Base-by-base conservation (phyloP, 2,329 filamentous ascomycete species). In the Madurella mycetomatis region DNA sequence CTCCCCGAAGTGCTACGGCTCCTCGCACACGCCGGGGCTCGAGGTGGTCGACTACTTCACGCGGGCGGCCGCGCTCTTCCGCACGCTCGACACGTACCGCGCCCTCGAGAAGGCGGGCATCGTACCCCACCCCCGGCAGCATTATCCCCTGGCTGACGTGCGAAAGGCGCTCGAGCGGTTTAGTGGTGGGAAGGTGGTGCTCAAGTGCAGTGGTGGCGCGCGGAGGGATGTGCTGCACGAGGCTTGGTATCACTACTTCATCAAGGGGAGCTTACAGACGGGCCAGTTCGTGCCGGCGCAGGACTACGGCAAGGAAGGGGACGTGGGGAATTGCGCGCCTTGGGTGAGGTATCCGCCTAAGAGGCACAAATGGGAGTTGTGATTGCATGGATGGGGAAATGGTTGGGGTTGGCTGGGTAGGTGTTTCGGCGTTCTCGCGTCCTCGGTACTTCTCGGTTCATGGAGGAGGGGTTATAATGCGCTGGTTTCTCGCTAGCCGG, bases 1-100 rank as follows among this genome's bases (percentile, higher is more conserved):
- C 44, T 72, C 84, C 2, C 79, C 84, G 0, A 65, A 71, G 17
- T 89, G 86, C 75, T 89, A 88, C 71, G 72, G 73, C 39, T 71
- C 78, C 53, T 79, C 80, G 63, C 72, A 76, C 66, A 58, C 48
- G 7, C 60, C 71, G 0, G 73, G 73, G n/a, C 25, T 72, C 41
- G 73, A 75, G 58, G 73, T 74, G 4, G 70, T 76, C 19, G 73
- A 76, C 65, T 76, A 76, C 67, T 76, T 76, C 57, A 60, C 64
- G 16, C 70, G 72, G n/a, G 73, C 73, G 9, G 69, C 73, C 41
- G 65, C 64, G 9, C 69, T 76, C 15, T 76, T 75, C 69, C 64
- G 65, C 42, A 69, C 63, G 58, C 67, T 76, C 34, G 73, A 76
- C 64, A 75, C 73, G 16, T 75, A 70, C 66, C 62, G 65, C 40